Evolutionary conservation across 257 asterid species (phyloP).

Genomic region (Nemophila menziesii): DNA sequence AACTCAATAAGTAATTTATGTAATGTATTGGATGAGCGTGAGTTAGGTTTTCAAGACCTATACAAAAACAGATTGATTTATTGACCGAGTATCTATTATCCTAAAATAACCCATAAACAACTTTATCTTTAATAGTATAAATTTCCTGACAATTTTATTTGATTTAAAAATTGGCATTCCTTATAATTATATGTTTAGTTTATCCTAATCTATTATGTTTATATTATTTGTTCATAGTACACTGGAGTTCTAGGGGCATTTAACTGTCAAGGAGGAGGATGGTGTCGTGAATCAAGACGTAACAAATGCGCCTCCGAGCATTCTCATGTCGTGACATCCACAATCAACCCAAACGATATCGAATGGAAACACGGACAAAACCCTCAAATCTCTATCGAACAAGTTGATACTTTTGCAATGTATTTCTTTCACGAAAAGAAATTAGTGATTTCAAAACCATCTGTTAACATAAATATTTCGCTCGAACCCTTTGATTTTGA

Average conservation of each 20-base stretch:
- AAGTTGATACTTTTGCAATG: constrained; percentile 18
- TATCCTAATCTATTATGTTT: neutral
- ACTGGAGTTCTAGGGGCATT: constrained; percentile 84
- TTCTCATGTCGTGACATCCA: constrained; percentile 45
- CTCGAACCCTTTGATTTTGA: constrained; percentile 29
- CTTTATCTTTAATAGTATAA: no score
- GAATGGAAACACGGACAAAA: constrained; percentile 32
- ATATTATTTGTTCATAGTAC: constrained; percentile 26
- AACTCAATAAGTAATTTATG: no score
- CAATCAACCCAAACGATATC: constrained; percentile 45
- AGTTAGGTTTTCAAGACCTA: no score
- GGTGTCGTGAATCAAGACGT: constrained; percentile 64
- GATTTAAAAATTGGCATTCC: no score
- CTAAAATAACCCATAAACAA: no score
- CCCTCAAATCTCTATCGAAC: constrained; percentile 13
- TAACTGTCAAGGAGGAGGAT: constrained; percentile 97
- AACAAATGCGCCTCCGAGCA: constrained; percentile 60
- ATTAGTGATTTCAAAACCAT: constrained; percentile 19
- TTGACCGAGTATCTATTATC: no score
- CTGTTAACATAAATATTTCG: constrained; percentile 8
- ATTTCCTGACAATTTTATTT: no score
- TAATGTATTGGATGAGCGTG: no score
- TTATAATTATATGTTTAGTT: no score
- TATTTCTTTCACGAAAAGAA: constrained; percentile 23
- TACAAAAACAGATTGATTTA: no score